Conservation (phyloP, 345 rosid species). For the Ceriops tagal region DNA sequence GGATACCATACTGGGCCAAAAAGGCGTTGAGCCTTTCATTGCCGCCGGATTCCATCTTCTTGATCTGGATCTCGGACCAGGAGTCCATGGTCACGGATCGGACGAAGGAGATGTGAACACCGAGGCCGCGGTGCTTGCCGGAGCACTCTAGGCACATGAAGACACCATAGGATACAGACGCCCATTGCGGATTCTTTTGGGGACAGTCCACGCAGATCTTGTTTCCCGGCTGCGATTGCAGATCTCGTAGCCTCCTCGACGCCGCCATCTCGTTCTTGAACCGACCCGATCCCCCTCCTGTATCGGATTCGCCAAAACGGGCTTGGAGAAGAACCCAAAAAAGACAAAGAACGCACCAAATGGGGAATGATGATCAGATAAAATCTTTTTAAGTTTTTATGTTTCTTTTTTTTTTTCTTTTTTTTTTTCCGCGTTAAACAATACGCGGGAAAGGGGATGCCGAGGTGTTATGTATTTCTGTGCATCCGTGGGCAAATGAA, state of each 20-base stretch:
- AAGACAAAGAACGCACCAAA: background rate
- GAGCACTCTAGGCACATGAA: constrained; percentile 99
- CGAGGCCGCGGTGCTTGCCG: constrained; percentile 97
- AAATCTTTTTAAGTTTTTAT: no score
- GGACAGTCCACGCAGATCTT: constrained; percentile 92
- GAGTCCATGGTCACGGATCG: constrained; percentile 99
- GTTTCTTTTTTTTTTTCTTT: no score
- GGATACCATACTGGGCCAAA: constrained; percentile 60
- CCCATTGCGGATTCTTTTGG: constrained; percentile 99
- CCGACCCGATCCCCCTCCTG: constrained; percentile 5
- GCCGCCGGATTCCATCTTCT: constrained; percentile 96
- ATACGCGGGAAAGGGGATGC: no score
- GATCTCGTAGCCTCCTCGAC: constrained; percentile 70
- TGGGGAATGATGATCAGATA: background rate
- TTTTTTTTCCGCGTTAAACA: no score
- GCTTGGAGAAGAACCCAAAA: no score
- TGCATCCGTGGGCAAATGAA: no score
- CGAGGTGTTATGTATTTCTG: no score
- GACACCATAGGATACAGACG: constrained; percentile 89
- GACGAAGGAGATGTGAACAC: constrained; percentile 98
- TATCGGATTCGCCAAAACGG: constrained; percentile 9
- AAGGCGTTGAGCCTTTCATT: constrained; percentile 75
- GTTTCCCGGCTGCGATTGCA: constrained; percentile 82
- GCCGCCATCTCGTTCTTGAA: constrained; percentile 51
- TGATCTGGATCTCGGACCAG: constrained; percentile 98